Percentiles rank a stretch among this genome's conserved stretches.
These are phyloP conservation scores for Aspergillus quadricinctus DNA, from an alignment of 2,329 filamentous ascomycete species.

Conservation along the genomic window DNA sequence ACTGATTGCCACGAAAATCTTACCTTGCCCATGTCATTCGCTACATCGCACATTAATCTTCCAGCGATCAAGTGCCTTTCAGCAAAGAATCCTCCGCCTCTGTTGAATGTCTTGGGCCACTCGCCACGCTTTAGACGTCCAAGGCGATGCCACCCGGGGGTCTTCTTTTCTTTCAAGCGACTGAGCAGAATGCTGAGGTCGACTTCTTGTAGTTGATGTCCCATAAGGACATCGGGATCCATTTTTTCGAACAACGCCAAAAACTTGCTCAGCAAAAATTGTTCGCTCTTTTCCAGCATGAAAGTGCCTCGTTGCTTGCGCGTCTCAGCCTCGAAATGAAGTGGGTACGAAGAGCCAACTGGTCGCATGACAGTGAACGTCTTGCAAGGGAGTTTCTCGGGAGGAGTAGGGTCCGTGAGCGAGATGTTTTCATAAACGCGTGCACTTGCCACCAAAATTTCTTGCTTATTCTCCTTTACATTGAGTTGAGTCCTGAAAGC, in stretches of 20 bases:
- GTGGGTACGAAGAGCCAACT: constrained; percentile 67
- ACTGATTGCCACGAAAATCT: constrained; percentile 1
- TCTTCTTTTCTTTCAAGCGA: constrained; percentile 83
- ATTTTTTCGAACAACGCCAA: constrained; percentile 80
- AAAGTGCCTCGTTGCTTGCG: constrained; percentile 72
- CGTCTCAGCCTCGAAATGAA: constrained; percentile 77
- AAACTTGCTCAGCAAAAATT: constrained; percentile 81
- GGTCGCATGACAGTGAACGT: constrained; percentile 91
- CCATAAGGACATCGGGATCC: constrained; percentile 90
- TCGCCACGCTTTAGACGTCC: constrained; percentile 76
- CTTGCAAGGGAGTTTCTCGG: constrained; percentile 81
- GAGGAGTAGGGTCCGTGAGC: constrained; percentile 79
- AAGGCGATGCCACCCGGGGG: constrained; percentile 89
- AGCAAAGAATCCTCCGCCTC: constrained; percentile 83
- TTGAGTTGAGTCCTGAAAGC: constrained; percentile 86
- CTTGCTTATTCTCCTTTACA: constrained; percentile 88
- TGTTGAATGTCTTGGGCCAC: constrained; percentile 85
- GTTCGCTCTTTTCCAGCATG: constrained; percentile 77
- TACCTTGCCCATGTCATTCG: constrained; percentile 88
- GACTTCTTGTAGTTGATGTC: constrained; percentile 94
- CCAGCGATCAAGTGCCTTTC: constrained; percentile 88
- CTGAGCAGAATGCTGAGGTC: constrained; percentile 89
- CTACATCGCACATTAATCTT: constrained; percentile 85
- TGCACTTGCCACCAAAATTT: constrained; percentile 86
- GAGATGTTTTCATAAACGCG: constrained; percentile 89